phyloP scores from a whole-genome alignment of 139 green algal genomes.

The Chlorella sp. region DNA sequence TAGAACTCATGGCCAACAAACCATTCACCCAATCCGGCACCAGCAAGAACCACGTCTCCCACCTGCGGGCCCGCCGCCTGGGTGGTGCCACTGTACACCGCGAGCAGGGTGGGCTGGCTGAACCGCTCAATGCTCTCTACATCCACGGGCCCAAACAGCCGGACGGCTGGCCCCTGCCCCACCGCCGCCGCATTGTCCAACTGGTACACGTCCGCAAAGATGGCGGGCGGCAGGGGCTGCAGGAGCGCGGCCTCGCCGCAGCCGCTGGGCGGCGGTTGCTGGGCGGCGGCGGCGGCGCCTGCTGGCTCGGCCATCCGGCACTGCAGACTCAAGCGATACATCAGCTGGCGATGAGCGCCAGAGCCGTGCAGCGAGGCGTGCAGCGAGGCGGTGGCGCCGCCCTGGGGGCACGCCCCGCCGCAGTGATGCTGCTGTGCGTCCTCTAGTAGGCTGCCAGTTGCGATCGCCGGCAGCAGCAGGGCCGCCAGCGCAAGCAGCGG shows the following conservation, averaged over 20 bases:
- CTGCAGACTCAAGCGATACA: background rate
- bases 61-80: background rate
- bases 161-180: background rate
- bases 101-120: constrained; percentile 22
- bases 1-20: background rate
- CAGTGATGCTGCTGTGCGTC: no score
- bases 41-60: no score
- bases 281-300: background rate
- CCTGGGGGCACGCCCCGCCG: no score
- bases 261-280: background rate
- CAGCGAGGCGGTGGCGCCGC: background rate
- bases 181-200: constrained; percentile 6
- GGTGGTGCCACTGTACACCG: background rate
- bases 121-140: constrained; percentile 48
- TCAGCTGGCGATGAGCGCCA: constrained; percentile 14
- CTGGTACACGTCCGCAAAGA: constrained; percentile 47
- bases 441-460: no score
- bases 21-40: no score
- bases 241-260: constrained; percentile 20
- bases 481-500: no score
- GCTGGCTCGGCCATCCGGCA: background rate
- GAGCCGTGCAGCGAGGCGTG: background rate
- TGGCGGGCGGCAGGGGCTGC: constrained; percentile 37
- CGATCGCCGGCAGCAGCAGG: no score
- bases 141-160: constrained; percentile 41